These are phyloP conservation scores for Hippophae tibetana DNA, from an alignment of 306 rosid genomes.

Conservation along the genomic window DNA sequence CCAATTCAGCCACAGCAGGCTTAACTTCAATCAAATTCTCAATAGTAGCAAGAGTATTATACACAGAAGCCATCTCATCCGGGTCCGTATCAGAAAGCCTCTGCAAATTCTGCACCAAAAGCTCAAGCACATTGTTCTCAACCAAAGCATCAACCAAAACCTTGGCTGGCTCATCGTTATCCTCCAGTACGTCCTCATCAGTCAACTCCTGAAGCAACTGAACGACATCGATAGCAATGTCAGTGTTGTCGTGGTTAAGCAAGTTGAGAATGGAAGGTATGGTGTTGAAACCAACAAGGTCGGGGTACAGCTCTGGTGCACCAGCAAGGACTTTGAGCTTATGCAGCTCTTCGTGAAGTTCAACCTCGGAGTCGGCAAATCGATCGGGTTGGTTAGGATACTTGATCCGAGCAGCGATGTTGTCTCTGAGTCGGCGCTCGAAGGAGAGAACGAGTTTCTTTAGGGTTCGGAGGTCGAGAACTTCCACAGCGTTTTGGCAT, in stretches of 20 bases:
- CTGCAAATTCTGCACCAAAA: conserved; percentile 67
- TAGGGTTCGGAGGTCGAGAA: conserved; percentile 54
- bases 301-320: conserved; percentile 84
- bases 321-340: conserved; percentile 79
- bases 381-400: conserved; percentile 81
- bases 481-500: conserved; percentile 46
- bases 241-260: conserved; percentile 70
- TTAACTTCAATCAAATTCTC: conserved; percentile 90
- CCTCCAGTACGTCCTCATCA: conserved; percentile 74
- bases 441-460: conserved; percentile 75
- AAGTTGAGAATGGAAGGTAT: conserved; percentile 71
- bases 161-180: conserved; percentile 63
- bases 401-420: conserved; percentile 85
- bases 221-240: conserved; percentile 75
- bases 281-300: conserved; percentile 60
- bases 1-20: conserved; percentile 79
- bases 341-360: conserved; percentile 85
- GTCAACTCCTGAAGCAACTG: conserved; percentile 78
- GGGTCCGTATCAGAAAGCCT: conserved; percentile 60
- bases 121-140: conserved; percentile 70
- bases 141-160: conserved; percentile 63
- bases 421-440: conserved; percentile 83
- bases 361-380: conserved; percentile 83
- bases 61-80: conserved; percentile 61
- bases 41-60: conserved; percentile 58